A percentile compares a stretch with the other conserved stretches of the same genome.
Conservation (phyloP, 2,329 filamentous ascomycete genomes). For the Cercospora janseana region DNA sequence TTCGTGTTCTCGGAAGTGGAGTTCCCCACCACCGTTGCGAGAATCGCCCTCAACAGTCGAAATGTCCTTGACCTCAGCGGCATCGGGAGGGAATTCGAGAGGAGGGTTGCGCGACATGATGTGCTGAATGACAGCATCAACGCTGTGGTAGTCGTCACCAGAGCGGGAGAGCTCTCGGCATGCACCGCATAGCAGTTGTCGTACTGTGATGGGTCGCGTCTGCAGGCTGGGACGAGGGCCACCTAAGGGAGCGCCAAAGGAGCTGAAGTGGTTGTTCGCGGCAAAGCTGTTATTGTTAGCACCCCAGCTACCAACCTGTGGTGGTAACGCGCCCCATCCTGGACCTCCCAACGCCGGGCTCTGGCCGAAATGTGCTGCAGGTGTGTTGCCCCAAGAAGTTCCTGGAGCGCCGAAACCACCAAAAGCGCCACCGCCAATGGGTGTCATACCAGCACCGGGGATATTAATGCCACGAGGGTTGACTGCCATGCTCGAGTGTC, state of each 20-base stretch:
- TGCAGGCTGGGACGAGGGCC: constrained; percentile 29
- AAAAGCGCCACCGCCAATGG: constrained; percentile 29
- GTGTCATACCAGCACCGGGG: constrained; percentile 36
- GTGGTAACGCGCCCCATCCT: constrained; percentile 42
- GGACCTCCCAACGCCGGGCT: constrained; percentile 37
- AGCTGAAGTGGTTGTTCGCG: constrained; percentile 40
- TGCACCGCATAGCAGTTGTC: constrained; percentile 72
- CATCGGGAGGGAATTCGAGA: constrained; percentile 57
- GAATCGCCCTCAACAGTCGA: constrained; percentile 87
- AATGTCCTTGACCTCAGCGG: constrained; percentile 72
- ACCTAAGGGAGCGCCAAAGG: constrained; percentile 43
- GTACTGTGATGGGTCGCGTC: constrained; percentile 63
- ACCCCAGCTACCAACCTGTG: constrained; percentile 32
- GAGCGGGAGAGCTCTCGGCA: constrained; percentile 62
- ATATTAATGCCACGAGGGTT: constrained; percentile 29
- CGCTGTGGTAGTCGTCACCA: constrained; percentile 65
- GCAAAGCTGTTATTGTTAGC: constrained; percentile 50
- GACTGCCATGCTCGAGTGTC: constrained; percentile 40
- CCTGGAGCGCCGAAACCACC: constrained; percentile 31
- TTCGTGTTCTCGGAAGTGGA: constrained; percentile 61
- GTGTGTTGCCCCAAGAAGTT: constrained; percentile 47
- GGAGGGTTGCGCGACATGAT: constrained; percentile 60
- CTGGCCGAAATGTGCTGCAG: constrained; percentile 42
- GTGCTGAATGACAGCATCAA: constrained; percentile 61
- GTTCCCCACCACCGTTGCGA: constrained; percentile 86